phyloP scores from a whole-genome alignment of 78 protist species.

The Dictyostelium discoideum region DNA sequence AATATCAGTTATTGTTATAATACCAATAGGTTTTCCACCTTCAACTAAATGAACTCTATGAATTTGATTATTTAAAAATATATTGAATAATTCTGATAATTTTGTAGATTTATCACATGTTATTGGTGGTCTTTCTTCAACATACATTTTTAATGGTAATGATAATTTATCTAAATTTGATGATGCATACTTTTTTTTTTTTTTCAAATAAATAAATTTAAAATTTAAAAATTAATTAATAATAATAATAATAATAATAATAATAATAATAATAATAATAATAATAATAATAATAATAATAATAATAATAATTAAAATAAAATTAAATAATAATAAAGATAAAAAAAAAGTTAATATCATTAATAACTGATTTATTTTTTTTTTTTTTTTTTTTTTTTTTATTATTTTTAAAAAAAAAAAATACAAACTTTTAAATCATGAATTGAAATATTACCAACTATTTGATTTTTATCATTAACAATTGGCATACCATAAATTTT shows the following conservation, averaged over 20 bases:
- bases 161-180: conserved; percentile 48
- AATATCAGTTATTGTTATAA: conserved; percentile 50
- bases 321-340: no score
- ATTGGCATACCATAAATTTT: conserved; percentile 81
- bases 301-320: background rate
- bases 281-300: no score
- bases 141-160: conserved; percentile 28
- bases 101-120: conserved; percentile 25
- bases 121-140: conserved; percentile 52
- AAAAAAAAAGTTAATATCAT: background rate
- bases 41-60: conserved; percentile 65
- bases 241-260: background rate
- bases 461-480: background rate
- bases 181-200: conserved; percentile 8
- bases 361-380: background rate
- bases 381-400: background rate
- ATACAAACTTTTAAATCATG: conserved; percentile 27
- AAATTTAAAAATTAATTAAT: background rate
- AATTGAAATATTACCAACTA: conserved; percentile 69
- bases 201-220: background rate
- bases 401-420: no score
- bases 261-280: background rate
- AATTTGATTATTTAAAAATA: background rate
- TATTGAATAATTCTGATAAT: conserved; percentile 20
- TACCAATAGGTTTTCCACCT: conserved; percentile 41